A percentile compares a stretch with the other conserved stretches of the same genome.
Conservation (phyloP, 2,329 filamentous ascomycete species). For the Aspergillus unguis region DNA sequence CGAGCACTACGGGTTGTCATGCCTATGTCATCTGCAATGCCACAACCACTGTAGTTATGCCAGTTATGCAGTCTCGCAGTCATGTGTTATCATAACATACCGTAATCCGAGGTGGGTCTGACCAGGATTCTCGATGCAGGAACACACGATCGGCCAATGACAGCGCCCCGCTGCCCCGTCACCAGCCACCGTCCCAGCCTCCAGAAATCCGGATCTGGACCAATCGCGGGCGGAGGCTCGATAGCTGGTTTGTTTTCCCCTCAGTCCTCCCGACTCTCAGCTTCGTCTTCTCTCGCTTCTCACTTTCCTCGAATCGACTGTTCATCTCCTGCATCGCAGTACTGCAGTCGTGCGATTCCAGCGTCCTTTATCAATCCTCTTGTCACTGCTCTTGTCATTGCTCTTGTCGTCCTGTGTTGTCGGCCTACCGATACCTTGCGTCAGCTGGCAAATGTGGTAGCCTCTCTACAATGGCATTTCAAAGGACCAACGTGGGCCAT, state of each 20-base stretch:
- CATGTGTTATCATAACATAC: neutral
- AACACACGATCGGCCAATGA: constrained; percentile 20
- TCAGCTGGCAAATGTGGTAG: constrained; percentile 6
- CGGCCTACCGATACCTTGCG: neutral
- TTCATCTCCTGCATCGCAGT: neutral
- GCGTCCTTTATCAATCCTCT: neutral
- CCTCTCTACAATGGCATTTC: constrained; percentile 7
- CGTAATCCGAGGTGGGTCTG: constrained; percentile 1
- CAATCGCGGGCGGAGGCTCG: constrained; percentile 6
- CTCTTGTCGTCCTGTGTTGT: neutral
- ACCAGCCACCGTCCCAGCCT: constrained; percentile 18
- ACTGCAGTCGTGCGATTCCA: neutral
- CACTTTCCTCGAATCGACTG: constrained; percentile 3
- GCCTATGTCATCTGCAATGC: too few species aligned
- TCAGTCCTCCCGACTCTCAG: neutral
- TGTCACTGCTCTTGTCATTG: constrained; percentile 4
- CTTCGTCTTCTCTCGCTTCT: neutral
- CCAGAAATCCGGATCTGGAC: constrained; percentile 7
- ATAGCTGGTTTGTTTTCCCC: constrained; percentile 1
- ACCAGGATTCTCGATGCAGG: constrained; percentile 7
- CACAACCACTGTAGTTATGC: too few species aligned
- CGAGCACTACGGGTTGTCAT: too few species aligned
- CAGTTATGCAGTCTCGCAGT: too few species aligned
- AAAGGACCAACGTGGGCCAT: constrained; percentile 53
- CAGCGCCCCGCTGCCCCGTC: constrained; percentile 36